Base-by-base conservation (phyloP, 108 stramenopile genomes). In the Nitzschia sp. region DNA sequence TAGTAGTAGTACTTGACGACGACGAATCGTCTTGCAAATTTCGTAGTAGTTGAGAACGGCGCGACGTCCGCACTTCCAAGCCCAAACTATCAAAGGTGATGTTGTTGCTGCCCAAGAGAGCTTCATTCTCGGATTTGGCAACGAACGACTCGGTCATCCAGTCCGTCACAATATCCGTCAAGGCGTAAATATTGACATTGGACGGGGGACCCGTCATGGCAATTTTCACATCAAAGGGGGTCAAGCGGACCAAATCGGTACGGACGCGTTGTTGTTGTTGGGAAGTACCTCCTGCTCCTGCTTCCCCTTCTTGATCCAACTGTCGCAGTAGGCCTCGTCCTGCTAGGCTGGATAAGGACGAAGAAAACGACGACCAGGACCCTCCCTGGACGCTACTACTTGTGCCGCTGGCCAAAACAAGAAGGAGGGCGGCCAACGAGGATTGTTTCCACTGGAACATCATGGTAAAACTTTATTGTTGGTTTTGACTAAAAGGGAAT, bases 61-160 rank as follows among this genome's bases (percentile, higher is more conserved):
- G n/a, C n/a, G n/a, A n/a, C 31, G 16, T 27, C 1, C 41, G 29
- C 15, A 62, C 17, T 53, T 75, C 73, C 44, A 77, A 50, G 13
- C 48, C 46, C 22, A 71, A 31, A 48, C 50, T 54, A 50, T 77
- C 65, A 71, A 77, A 71, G 21, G 65, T 62, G 19, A 66, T 66
- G 33, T 9, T 28, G 56, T 58, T 68, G 59, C 53, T 53, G 0
- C 61, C 16, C 45, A 73, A 53, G n/a, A n/a, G n/a, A 0, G 28
- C 34, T 48, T 63, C 17, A 25, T 58, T 48, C 6, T 21, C 45
- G 1, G 48, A 26, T 23, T 68, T 73, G 44, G 52, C 41, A n/a
- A 25, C 16, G 50, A 77, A 78, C 22, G 73, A 70, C 2, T 64
- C 73, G 26, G 29, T 61, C 81, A 82, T 74, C 73, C 76, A 82